phyloP scores from a whole-genome alignment of 2,329 filamentous ascomycete species.

The Microdochium paspali region DNA sequence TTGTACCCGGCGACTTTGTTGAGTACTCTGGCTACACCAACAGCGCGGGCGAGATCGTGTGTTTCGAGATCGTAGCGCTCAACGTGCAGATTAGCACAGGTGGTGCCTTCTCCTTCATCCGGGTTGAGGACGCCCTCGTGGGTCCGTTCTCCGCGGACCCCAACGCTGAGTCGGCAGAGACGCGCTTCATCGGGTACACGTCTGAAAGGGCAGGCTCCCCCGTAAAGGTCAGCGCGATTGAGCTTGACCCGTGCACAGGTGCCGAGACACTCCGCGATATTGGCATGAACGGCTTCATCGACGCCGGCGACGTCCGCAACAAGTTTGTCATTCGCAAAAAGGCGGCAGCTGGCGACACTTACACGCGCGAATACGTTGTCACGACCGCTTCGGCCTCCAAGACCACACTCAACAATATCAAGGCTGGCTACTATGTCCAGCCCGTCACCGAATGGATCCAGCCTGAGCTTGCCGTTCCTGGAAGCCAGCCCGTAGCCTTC shows the following conservation, averaged over 20 bases:
- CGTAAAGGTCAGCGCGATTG: slow-evolving; percentile 26
- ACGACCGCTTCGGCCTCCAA: slow-evolving; percentile 20
- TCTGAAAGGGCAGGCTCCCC: slow-evolving; percentile 21
- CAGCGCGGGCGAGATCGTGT: slow-evolving; percentile 20
- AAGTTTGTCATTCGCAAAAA: slow-evolving; percentile 27
- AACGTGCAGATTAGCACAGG: slow-evolving; percentile 27
- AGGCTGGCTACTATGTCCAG: slow-evolving; percentile 28
- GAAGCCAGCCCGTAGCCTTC: slow-evolving; percentile 17
- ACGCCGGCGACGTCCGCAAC: slow-evolving; percentile 20
- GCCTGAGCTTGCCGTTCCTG: slow-evolving; percentile 28
- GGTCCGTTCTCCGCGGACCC: slow-evolving; percentile 23
- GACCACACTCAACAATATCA: slow-evolving; percentile 25
- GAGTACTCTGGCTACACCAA: slow-evolving; percentile 25
- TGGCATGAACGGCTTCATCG: slow-evolving; percentile 19
- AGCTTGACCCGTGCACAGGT: slow-evolving; percentile 31
- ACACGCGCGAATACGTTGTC: slow-evolving; percentile 30
- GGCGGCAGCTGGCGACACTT: slow-evolving; percentile 16
- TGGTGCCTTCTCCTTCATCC: slow-evolving; percentile 26
- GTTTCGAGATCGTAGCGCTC: slow-evolving; percentile 22
- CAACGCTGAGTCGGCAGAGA: slow-evolving; percentile 24
- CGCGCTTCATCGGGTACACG: slow-evolving; percentile 25
- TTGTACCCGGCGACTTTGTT: slow-evolving; percentile 28
- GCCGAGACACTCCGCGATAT: slow-evolving; percentile 23
- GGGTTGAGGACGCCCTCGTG: slow-evolving; percentile 30
- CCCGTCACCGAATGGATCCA: slow-evolving; percentile 32